Conservation (phyloP, 2,329 filamentous ascomycete species). For the Alternaria dauci region DNA sequence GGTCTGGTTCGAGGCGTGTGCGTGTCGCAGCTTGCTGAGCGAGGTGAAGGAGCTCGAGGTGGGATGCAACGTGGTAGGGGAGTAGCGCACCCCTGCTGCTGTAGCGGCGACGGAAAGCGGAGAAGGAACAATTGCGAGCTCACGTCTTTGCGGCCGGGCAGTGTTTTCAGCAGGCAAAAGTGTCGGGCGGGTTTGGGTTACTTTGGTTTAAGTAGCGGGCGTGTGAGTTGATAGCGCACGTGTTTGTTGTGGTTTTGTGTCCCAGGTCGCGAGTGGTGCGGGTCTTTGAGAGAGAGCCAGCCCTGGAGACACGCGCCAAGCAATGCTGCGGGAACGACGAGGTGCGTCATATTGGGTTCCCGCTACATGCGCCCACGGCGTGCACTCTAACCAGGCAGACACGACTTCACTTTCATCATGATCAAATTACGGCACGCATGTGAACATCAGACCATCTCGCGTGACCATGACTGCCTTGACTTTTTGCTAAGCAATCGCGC, state of each 20-base stretch:
- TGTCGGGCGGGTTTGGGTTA: slow-evolving; percentile 10
- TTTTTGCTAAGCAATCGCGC: slow-evolving; percentile 7
- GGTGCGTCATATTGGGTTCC: slow-evolving; percentile 23
- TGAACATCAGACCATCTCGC: neutral
- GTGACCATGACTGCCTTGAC: slow-evolving; percentile 6
- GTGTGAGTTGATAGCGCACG: slow-evolving; percentile 25
- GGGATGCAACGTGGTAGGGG: slow-evolving; percentile 37
- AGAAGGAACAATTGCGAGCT: slow-evolving; percentile 31
- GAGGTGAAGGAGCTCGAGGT: slow-evolving; percentile 28
- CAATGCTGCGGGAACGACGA: slow-evolving; percentile 12
- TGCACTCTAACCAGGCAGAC: neutral
- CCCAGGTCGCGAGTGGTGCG: slow-evolving; percentile 22
- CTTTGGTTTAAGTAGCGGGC: slow-evolving; percentile 10
- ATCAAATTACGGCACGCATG: slow-evolving; percentile 1
- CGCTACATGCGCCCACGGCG: slow-evolving; percentile 15
- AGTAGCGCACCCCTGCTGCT: slow-evolving; percentile 34
- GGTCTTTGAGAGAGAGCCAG: slow-evolving; percentile 12
- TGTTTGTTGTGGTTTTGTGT: slow-evolving; percentile 36
- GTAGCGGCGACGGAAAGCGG: slow-evolving; percentile 40
- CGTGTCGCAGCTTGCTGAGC: slow-evolving; percentile 12
- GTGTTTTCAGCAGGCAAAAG: slow-evolving; percentile 11
- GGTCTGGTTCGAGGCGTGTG: slow-evolving; percentile 5
- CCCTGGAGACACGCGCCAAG: slow-evolving; percentile 13
- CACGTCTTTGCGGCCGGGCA: slow-evolving; percentile 11
- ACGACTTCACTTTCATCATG: neutral